Percentiles rank a stretch among this genome's conserved stretches.
Evolutionary conservation across 1,139 yeast genomes (phyloP).

Genomic region (Hanseniaspora gamundiae): DNA sequence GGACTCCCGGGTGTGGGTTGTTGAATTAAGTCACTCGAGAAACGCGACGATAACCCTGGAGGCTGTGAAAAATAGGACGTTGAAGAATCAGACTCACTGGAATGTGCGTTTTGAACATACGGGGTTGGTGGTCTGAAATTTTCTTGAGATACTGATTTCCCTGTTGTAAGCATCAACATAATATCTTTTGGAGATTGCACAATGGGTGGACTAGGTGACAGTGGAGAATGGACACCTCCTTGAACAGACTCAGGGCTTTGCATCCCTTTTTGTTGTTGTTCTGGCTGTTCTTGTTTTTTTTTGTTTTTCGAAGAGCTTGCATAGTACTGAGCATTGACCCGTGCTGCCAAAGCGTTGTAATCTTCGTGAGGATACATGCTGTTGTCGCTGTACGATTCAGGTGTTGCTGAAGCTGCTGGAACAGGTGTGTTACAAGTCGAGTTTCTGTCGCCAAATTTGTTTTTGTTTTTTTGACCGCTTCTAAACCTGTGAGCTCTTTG

Average conservation of each 20-base stretch:
- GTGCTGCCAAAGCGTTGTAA: conserved; percentile 46
- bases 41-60: neutral
- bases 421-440: neutral
- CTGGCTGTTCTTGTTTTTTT: neutral
- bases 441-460: neutral
- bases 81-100: no score
- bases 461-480: conserved; percentile 13
- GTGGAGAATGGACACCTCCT: neutral
- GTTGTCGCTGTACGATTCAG: conserved; percentile 16
- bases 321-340: conserved; percentile 45
- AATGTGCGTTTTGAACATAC: neutral
- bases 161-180: conserved; percentile 99
- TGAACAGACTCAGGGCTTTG: no score
- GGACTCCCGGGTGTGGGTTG: neutral
- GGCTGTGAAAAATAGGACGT: no score
- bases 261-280: neutral
- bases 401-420: conserved; percentile 9
- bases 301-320: neutral
- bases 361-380: conserved; percentile 26
- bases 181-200: conserved; percentile 37
- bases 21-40: neutral
- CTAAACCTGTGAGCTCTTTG: conserved; percentile 25
- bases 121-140: conserved; percentile 5
- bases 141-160: conserved; percentile 90
- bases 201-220: neutral